phyloP scores from a whole-genome alignment of 441 rosid species.

The Populus hybrid region DNA sequence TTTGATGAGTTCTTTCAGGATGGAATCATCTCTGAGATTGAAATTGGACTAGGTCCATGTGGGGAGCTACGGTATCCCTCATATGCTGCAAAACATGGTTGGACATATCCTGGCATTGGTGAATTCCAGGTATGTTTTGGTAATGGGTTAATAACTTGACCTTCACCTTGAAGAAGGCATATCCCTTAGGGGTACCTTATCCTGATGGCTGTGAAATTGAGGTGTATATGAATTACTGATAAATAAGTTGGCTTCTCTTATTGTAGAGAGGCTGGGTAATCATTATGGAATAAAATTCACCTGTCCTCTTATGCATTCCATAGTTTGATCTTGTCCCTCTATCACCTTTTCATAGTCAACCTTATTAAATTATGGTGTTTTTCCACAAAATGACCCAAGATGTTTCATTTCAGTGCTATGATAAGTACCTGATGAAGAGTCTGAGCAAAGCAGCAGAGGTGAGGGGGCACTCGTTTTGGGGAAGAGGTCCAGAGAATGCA shows the following conservation, averaged over 20 bases:
- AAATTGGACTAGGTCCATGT: slow-evolving; percentile 94
- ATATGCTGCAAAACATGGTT: slow-evolving; percentile 94
- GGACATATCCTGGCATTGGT: slow-evolving; percentile 99
- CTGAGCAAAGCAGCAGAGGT: slow-evolving; percentile 80
- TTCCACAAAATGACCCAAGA: slow-evolving; percentile 27
- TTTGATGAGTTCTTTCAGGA: slow-evolving; percentile 74
- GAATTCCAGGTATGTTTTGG: slow-evolving; percentile 79
- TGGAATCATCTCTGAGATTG: slow-evolving; percentile 76
- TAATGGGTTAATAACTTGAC: neutral
- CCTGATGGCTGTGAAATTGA: slow-evolving; percentile 96
- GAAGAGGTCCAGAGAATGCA: slow-evolving; percentile 80
- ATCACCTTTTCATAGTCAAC: neutral
- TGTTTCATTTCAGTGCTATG: slow-evolving; percentile 75
- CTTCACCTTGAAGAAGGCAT: slow-evolving; percentile 37
- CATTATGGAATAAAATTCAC: neutral
- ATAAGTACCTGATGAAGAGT: slow-evolving; percentile 77
- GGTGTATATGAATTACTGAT: slow-evolving; percentile 41
- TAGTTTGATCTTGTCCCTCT: neutral
- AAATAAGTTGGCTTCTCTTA: neutral
- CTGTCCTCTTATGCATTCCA: slow-evolving; percentile 1
- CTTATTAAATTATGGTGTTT: neutral
- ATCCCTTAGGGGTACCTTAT: slow-evolving; percentile 24
- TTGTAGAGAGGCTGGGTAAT: neutral
- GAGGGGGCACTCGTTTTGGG: slow-evolving; percentile 84
- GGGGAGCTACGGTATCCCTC: slow-evolving; percentile 97